Evolutionary conservation across 202 grass and related monocot genomes (phyloP).

Genomic region (Zizania palustris): DNA sequence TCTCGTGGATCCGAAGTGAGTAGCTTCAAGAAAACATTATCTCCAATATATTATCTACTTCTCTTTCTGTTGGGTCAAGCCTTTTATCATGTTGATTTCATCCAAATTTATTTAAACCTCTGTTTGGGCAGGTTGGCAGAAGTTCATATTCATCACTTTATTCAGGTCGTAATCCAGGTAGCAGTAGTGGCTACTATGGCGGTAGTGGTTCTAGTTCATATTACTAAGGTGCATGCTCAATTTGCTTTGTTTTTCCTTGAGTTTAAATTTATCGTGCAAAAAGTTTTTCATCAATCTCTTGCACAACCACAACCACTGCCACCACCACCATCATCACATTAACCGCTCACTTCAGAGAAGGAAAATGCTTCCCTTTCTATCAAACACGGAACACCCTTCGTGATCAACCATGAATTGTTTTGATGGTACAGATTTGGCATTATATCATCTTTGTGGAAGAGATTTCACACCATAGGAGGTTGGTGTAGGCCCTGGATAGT

Average conservation of each 20-base stretch:
- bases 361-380: constrained; percentile 44
- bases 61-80: not conserved
- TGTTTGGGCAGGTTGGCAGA: constrained; percentile 60
- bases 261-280: constrained; percentile 16
- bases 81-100: not conserved
- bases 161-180: constrained; percentile 54
- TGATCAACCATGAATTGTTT: constrained; percentile 72
- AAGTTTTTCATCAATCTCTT: not conserved
- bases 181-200: constrained; percentile 59
- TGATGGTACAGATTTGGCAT: constrained; percentile 70
- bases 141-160: constrained; percentile 75
- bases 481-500: constrained; percentile 70
- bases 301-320: not conserved
- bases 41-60: constrained; percentile 1
- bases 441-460: constrained; percentile 60
- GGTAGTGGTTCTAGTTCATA: constrained; percentile 70
- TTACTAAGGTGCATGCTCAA: constrained; percentile 68
- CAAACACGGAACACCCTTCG: constrained; percentile 41
- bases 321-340: constrained; percentile 1
- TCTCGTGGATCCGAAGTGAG: constrained; percentile 94
- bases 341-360: constrained; percentile 38
- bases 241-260: constrained; percentile 15
- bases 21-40: constrained; percentile 37
- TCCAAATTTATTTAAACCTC: not conserved
- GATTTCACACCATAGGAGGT: constrained; percentile 61